These are phyloP conservation scores for Termitomyces titanicus DNA, from an alignment of 768 basidiomycete genomes.

Conservation along the genomic window DNA sequence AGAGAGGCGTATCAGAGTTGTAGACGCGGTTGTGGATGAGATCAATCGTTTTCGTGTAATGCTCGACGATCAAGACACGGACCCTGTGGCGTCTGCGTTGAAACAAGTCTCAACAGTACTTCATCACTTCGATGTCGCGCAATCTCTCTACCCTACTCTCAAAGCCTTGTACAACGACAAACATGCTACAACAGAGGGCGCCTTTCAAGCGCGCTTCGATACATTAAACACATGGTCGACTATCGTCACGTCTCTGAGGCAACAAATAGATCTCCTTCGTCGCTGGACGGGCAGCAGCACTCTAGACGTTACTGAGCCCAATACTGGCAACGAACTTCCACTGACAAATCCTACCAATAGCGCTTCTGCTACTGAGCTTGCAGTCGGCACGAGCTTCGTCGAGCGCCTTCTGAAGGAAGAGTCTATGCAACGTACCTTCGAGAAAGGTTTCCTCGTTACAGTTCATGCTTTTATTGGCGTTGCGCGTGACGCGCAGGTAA, in stretches of 20 bases:
- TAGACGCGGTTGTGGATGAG: constrained; percentile 83
- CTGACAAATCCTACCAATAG: constrained; percentile 27
- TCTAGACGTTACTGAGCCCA: constrained; percentile 82
- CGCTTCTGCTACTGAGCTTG: constrained; percentile 37
- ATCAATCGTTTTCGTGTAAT: constrained; percentile 71
- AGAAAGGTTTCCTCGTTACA: constrained; percentile 85
- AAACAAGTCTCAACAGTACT: constrained; percentile 64
- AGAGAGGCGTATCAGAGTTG: constrained; percentile 75
- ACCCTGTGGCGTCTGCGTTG: constrained; percentile 44
- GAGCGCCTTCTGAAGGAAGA: constrained; percentile 95
- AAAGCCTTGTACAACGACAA: constrained; percentile 81
- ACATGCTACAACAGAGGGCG: constrained; percentile 55
- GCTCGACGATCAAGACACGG: constrained; percentile 27
- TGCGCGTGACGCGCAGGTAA: constrained; percentile 84
- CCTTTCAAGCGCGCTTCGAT: constrained; percentile 81
- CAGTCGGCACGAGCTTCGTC: constrained; percentile 83
- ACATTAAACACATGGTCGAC: constrained; percentile 91
- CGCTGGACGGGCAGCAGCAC: constrained; percentile 94
- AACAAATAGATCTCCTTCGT: constrained; percentile 75
- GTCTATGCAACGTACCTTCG: constrained; percentile 91
- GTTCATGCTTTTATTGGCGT: constrained; percentile 82
- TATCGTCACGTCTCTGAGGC: constrained; percentile 80
- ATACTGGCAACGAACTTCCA: constrained; percentile 58
- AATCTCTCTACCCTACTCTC: constrained; percentile 83
- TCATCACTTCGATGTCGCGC: constrained; percentile 73